Percentiles rank a stretch among this genome's conserved stretches.
Conservation (phyloP, 1,284 basidiomycete genomes). For the Ceraceosorus guamensis region DNA sequence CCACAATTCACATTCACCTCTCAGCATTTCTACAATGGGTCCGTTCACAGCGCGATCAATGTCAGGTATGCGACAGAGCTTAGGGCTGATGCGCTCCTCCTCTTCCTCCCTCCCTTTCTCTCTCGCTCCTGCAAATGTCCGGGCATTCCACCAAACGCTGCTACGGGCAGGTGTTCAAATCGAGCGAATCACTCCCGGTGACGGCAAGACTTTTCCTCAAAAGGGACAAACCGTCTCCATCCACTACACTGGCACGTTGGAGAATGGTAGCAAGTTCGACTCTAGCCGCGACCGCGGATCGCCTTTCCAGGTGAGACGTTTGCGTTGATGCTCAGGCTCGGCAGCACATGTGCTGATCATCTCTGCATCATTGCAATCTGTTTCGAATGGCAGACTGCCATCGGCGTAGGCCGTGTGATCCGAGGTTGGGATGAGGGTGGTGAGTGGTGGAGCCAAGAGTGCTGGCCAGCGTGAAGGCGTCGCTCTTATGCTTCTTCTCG, state of each 20-base stretch:
- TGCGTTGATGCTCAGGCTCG: background rate
- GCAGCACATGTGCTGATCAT: constrained; percentile 6
- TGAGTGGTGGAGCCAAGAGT: background rate
- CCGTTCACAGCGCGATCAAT: no score
- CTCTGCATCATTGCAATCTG: no score
- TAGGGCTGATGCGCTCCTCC: no score
- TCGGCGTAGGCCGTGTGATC: constrained; percentile 49
- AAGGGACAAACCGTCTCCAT: constrained; percentile 38
- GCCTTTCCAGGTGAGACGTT: constrained; percentile 20
- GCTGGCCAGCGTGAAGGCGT: background rate
- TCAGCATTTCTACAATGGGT: no score
- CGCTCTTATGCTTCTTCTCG: constrained; percentile 2
- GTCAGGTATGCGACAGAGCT: no score
- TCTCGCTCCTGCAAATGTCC: background rate
- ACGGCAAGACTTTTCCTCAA: constrained; percentile 46
- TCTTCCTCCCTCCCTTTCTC: constrained; percentile 4
- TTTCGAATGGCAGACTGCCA: background rate
- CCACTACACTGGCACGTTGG: constrained; percentile 42
- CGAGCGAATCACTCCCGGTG: constrained; percentile 43
- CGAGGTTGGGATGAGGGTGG: constrained; percentile 51
- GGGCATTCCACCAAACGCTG: constrained; percentile 4
- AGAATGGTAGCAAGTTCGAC: constrained; percentile 38
- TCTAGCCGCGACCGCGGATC: constrained; percentile 47
- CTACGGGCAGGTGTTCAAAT: constrained; percentile 39
- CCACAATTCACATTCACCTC: no score